These are phyloP conservation scores for Solanum rostratum DNA, from an alignment of 257 asterid species.

Conservation along the genomic window DNA sequence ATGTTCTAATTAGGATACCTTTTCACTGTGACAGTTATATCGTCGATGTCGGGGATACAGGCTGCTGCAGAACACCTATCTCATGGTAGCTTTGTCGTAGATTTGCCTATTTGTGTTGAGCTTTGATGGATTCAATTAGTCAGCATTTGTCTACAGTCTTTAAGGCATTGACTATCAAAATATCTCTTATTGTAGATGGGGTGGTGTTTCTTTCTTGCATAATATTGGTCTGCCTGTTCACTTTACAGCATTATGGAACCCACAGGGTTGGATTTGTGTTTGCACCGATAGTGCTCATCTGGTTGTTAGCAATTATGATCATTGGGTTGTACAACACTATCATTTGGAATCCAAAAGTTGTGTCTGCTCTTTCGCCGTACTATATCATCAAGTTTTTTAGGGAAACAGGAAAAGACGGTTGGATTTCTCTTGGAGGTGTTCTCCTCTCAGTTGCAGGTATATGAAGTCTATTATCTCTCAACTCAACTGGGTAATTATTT, in stretches of 20 bases:
- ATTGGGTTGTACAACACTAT: conserved; percentile 23
- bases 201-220: conserved; percentile 21
- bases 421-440: conserved; percentile 31
- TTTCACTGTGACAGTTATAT: background rate
- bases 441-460: conserved; percentile 34
- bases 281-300: conserved; percentile 26
- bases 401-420: conserved; percentile 23
- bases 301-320: conserved; percentile 25
- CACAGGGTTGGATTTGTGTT: conserved; percentile 25
- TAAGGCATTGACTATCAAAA: background rate
- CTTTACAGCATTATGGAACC: conserved; percentile 32
- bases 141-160: background rate
- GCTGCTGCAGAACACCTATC: background rate
- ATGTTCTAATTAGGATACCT: background rate
- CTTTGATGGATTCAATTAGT: conserved; percentile 5
- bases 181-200: conserved; percentile 9
- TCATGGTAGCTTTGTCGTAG: background rate
- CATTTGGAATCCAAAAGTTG: conserved; percentile 19
- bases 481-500: background rate
- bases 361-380: conserved; percentile 24
- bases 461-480: background rate
- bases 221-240: conserved; percentile 24
- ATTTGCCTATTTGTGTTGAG: conserved; percentile 11
- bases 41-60: background rate
- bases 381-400: conserved; percentile 19